Evolutionary conservation across 1,139 yeast genomes (phyloP).

Genomic region (Magnusiomyces ingens): DNA sequence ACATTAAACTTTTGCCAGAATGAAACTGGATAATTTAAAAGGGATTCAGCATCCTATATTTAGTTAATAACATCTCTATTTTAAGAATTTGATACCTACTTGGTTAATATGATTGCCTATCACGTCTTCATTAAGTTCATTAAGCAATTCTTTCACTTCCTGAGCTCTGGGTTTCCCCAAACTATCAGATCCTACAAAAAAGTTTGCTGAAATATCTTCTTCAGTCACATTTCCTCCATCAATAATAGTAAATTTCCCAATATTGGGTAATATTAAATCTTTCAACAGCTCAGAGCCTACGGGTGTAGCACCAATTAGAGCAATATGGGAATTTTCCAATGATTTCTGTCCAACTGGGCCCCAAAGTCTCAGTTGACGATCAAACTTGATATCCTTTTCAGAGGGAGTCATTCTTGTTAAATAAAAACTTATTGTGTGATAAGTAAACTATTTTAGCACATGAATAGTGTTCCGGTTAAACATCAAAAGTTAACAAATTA

Average conservation of each 20-base stretch:
- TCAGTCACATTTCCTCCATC: conserved; percentile 41
- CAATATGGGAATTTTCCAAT: conserved; percentile 52
- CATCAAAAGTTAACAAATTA: too few relatives aligned
- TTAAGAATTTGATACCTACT: conserved; percentile 1
- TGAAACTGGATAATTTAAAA: conserved; percentile 10
- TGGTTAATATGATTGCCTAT: conserved; percentile 34
- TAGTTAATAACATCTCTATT: background rate
- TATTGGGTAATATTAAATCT: conserved; percentile 74
- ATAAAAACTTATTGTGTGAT: too few relatives aligned
- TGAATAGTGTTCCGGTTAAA: too few relatives aligned
- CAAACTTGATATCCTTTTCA: conserved; percentile 43
- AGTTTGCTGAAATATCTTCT: conserved; percentile 50
- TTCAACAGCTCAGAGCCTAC: conserved; percentile 67
- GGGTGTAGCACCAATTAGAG: conserved; percentile 54
- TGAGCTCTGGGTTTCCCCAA: conserved; percentile 41
- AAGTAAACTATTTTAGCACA: too few relatives aligned
- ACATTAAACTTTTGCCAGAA: conserved; percentile 48
- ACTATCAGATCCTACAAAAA: conserved; percentile 48
- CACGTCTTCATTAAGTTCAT: conserved; percentile 58
- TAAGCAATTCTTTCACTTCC: conserved; percentile 39
- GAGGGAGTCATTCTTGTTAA: conserved; percentile 16
- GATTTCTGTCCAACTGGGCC: conserved; percentile 65
- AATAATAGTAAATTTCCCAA: conserved; percentile 60
- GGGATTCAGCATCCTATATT: conserved; percentile 7
- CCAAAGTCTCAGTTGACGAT: conserved; percentile 88